Evolutionary conservation across 208 protist genomes (phyloP).

Genomic region (Leishmania tropica): DNA sequence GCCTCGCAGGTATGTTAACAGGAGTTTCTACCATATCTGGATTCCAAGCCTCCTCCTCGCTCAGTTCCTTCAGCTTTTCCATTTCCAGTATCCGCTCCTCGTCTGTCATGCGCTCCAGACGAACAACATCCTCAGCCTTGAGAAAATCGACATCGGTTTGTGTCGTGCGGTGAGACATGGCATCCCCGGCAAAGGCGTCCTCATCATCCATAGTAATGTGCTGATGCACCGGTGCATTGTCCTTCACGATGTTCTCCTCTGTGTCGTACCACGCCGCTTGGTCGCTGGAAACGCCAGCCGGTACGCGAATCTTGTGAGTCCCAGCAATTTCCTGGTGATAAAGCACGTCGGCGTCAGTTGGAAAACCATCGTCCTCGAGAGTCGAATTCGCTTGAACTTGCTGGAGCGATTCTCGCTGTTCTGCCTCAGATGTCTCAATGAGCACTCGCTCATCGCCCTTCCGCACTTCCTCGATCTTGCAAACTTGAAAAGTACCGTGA

Average conservation of each 20-base stretch:
- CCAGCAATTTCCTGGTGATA: constrained; percentile 44
- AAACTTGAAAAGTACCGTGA: constrained; percentile 87
- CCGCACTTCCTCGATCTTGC: constrained; percentile 43
- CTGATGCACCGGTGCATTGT: constrained; percentile 12
- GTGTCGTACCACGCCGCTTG: constrained; percentile 82
- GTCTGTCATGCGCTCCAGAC: constrained; percentile 84
- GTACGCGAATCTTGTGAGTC: constrained; percentile 67
- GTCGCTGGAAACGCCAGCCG: constrained; percentile 69
- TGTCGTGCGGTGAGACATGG: constrained; percentile 72
- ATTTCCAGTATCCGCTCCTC: constrained; percentile 78
- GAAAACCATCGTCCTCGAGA: constrained; percentile 66
- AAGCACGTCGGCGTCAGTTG: constrained; percentile 73
- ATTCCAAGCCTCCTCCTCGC: constrained; percentile 86
- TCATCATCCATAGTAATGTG: constrained; percentile 40
- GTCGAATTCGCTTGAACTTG: constrained; percentile 82
- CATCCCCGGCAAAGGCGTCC: constrained; percentile 61
- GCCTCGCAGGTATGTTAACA: constrained; percentile 79
- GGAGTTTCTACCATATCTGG: constrained; percentile 89
- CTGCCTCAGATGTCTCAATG: constrained; percentile 53
- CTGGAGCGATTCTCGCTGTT: constrained; percentile 69
- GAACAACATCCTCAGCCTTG: constrained; percentile 79
- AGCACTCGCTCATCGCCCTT: constrained; percentile 33
- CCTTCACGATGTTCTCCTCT: constrained; percentile 53
- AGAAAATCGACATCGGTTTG: constrained; percentile 88
- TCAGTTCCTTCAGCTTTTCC: constrained; percentile 69